Base-by-base conservation (phyloP, 2,329 filamentous ascomycete genomes). In the Onygenales sp. region DNA sequence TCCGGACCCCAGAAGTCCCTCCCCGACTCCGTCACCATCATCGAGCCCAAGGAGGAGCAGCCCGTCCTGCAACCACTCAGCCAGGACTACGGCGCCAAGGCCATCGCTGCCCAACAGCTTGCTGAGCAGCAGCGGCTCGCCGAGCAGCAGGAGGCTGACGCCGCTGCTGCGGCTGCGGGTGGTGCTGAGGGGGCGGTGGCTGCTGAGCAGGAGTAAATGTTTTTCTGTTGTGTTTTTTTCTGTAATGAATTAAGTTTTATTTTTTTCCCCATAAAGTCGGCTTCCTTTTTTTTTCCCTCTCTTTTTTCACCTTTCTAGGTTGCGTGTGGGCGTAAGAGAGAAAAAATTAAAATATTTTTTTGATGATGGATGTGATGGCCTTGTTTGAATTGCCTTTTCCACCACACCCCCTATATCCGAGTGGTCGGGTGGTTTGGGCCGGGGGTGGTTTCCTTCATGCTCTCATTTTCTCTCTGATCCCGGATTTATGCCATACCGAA, bases 21-120 rank as follows among this genome's bases (percentile, higher is more conserved):
- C 63, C 93, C 93, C 66, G 93, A 98, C 77, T 89, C 90, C 74
- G 93, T 98, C 76, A 97, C 92, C 75, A 93, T 98, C 79, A 95
- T 97, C 78, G 93, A 98, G 83, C 94, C 93, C 78, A 98, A 98
- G 89, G 93, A 98, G 80, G 93, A 98, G 85, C 84, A 91, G 75
- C 84, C 86, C 68, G 86, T 97, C 63, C 83, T 95, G 68, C 90
- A 95, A 78, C 93, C 93, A 72, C 86, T 92, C 77, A 92, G 86
- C 78, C 90, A 96, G 80, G 94, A 98, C 81, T 98, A 98, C 79
- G 93, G 93, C 70, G 89, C 92, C 66, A 98, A 98, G 88, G 83
- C 83, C 61, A 68, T 82, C 55, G 81, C 82, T 64, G 82, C 83
- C 58, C 80, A 84, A 66, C 72, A 75, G 61, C 65, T 68, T 44